phyloP scores from a whole-genome alignment of 805 yeast genomes.

The Scheffersomyces lignosus region DNA sequence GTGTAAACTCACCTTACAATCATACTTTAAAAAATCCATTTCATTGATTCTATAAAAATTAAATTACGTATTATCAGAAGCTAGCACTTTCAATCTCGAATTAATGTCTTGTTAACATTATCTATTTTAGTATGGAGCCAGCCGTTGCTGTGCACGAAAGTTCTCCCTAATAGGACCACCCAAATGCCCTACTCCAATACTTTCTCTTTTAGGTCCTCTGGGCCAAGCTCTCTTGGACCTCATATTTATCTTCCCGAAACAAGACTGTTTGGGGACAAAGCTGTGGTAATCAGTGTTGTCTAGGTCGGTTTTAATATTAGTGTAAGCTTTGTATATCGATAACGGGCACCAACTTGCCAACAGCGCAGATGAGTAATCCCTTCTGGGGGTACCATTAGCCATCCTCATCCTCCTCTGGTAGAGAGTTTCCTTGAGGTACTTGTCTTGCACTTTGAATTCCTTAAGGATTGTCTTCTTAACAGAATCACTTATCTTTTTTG shows the following conservation, averaged over 20 bases:
- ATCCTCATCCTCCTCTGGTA: background rate
- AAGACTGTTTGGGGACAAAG: conserved; percentile 28
- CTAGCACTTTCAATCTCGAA: too few relatives aligned
- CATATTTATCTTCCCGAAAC: conserved; percentile 44
- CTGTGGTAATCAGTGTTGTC: conserved; percentile 29
- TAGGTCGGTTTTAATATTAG: conserved; percentile 27
- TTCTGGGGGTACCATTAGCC: background rate
- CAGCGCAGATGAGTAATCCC: background rate
- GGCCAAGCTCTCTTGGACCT: conserved; percentile 40
- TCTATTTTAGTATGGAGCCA: too few relatives aligned
- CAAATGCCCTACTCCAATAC: too few relatives aligned
- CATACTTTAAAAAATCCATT: too few relatives aligned
- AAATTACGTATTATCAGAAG: too few relatives aligned
- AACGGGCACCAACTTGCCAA: conserved; percentile 30
- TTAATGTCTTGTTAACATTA: too few relatives aligned
- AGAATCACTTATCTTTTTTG: conserved; percentile 10
- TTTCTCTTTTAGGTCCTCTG: conserved; percentile 18
- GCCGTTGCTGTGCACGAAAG: too few relatives aligned
- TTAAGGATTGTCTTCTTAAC: conserved; percentile 11
- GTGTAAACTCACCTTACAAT: too few relatives aligned
- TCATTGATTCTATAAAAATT: too few relatives aligned
- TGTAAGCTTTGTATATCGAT: conserved; percentile 28
- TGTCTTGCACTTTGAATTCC: conserved; percentile 16
- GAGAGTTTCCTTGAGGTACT: conserved; percentile 5
- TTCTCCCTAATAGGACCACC: too few relatives aligned